phyloP scores from a whole-genome alignment of 2,329 filamentous ascomycete genomes.

The Dissoconium aciculare region DNA sequence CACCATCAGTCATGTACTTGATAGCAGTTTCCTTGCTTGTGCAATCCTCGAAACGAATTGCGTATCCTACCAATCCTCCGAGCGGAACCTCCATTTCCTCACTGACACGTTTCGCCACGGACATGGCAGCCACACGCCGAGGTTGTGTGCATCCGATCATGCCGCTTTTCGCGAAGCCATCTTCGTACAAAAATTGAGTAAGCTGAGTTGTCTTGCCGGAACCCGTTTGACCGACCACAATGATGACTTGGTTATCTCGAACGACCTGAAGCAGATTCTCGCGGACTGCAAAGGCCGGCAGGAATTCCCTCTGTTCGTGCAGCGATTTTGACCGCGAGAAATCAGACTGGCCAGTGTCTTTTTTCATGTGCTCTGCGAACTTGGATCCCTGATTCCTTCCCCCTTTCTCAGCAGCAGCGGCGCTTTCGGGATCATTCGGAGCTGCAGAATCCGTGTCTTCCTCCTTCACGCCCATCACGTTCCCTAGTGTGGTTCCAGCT shows the following conservation, averaged over 20 bases:
- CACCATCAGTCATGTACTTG: conserved; percentile 99
- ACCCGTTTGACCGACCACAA: conserved; percentile 92
- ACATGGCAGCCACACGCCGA: conserved; percentile 94
- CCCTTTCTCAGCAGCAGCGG: conserved; percentile 46
- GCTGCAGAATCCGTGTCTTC: conserved; percentile 77
- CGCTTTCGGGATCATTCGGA: conserved; percentile 40
- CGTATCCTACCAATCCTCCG: conserved; percentile 80
- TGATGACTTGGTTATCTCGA: conserved; percentile 89
- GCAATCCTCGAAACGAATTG: conserved; percentile 96
- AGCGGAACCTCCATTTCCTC: conserved; percentile 96
- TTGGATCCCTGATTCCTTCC: conserved; percentile 50
- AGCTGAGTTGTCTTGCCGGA: conserved; percentile 96
- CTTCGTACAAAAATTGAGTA: conserved; percentile 90
- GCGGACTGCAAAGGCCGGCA: conserved; percentile 90
- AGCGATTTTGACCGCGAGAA: conserved; percentile 90
- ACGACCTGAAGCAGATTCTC: conserved; percentile 87
- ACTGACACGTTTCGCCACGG: conserved; percentile 91
- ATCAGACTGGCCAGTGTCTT: conserved; percentile 63
- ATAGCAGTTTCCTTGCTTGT: conserved; percentile 90
- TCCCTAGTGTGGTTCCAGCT: conserved; percentile 80
- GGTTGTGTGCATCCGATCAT: conserved; percentile 96
- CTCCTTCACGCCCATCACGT: conserved; percentile 89
- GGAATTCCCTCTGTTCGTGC: conserved; percentile 76
- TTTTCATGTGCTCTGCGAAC: conserved; percentile 81
- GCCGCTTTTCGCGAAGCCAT: conserved; percentile 74